A percentile compares a stretch with the other conserved stretches of the same genome.
phyloP scores from a whole-genome alignment of 2,329 filamentous ascomycete genomes.

The Nemania sp. region DNA sequence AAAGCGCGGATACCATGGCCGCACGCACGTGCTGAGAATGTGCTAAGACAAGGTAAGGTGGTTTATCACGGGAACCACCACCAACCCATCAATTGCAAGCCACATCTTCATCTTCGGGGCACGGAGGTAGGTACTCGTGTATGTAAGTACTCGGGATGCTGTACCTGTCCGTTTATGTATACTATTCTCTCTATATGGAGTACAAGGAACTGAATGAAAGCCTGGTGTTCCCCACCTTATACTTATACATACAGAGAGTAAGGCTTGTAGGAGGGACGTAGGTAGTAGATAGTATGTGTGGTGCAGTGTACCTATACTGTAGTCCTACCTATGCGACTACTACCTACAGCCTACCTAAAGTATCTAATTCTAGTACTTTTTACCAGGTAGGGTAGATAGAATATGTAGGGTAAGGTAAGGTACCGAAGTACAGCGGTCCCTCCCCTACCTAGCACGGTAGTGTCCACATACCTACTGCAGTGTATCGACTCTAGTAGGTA shows the following conservation, averaged over 20 bases:
- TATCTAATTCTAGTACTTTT: not conserved
- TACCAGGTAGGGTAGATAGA: not conserved
- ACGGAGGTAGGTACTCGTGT: not conserved
- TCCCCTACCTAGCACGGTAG: not conserved
- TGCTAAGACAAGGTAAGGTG: constrained; percentile 25
- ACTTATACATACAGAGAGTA: not conserved
- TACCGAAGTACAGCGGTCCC: not conserved
- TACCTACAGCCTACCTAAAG: not conserved
- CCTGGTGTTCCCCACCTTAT: not conserved
- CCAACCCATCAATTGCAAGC: constrained; percentile 35
- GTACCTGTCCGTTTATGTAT: not conserved
- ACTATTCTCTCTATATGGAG: too few species aligned
- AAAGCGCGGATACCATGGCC: constrained; percentile 27
- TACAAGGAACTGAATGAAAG: not conserved
- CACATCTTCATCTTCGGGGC: constrained; percentile 27
- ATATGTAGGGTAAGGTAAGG: not conserved
- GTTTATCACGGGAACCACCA: constrained; percentile 28
- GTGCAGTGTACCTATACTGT: too few species aligned
- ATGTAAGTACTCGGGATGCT: not conserved
- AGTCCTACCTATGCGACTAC: not conserved
- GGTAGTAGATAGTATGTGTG: too few species aligned
- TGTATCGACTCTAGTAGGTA: not conserved
- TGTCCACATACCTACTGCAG: not conserved
- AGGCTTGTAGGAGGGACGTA: too few species aligned
- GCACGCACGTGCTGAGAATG: constrained; percentile 36